Evolutionary conservation across 2,329 filamentous ascomycete species (phyloP), one percentile per base, ranked within the genome.

Genomic region (Lasiodiplodia gonubiensis): DNA sequence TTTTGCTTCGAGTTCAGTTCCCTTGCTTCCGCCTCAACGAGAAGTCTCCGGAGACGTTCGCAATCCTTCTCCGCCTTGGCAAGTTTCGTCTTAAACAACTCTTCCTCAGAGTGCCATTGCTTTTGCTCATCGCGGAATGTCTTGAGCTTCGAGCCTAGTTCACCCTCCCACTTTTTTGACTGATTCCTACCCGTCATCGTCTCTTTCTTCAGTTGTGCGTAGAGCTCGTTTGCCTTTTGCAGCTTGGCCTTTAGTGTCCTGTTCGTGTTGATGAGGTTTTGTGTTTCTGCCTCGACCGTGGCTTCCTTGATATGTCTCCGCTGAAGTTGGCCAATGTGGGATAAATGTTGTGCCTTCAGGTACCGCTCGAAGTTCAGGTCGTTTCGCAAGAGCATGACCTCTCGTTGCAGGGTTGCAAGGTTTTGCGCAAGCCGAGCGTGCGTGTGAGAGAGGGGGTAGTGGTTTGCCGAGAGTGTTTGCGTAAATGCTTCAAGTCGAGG

Each of bases 351-450:
- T 70, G 93, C 88, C 75, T 94, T 94, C 73, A 94, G 85, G 77
- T 93, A 94, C 30, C 91, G 86, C 76, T 95, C 92, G 73, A 94
- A 95, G 70, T 91, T 92, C 52, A 95, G 82, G 72, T 95, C 92
- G 69, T 94, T 95, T 53, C 90, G 88, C 12, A 95, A 79, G 2
- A 94, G 80, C 64, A 93, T 86, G n/a, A 93, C 86, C 72, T 93
- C 90, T 51, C 90, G 86, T 71, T 92, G 89, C 3, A 95, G 80
- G 85, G 77, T 75, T 7, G 77, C 75, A 71, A 79, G 76, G 60
- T 74, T 79, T 39, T 78, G 75, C n/a, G 70, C 74, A 7, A 77
- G 74, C 49, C 75, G 75, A 8, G 76, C 75, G 39, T 76, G 72
- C 3, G 72, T 70, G n/a, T 74, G 72, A 0, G 76, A 73, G 12